Conservation (phyloP, 2,329 filamentous ascomycete species). For the Penicillium sp. region DNA sequence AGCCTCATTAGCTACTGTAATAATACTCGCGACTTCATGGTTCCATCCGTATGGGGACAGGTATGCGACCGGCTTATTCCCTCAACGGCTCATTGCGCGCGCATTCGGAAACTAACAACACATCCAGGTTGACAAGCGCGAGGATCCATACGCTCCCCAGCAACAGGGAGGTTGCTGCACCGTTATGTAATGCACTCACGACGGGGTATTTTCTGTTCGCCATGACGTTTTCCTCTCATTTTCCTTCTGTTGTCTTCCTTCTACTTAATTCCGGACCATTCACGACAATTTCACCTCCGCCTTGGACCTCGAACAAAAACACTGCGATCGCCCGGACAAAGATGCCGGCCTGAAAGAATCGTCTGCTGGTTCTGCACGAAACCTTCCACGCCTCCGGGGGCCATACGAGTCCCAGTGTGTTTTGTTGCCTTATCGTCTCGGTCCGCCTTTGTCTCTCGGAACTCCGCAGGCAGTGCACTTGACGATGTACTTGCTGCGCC, state of each 20-base stretch:
- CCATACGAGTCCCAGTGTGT: constrained; percentile 5
- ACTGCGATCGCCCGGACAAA: constrained; percentile 19
- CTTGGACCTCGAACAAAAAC: constrained; percentile 11
- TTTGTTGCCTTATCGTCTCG: constrained; percentile 3
- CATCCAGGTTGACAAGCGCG: constrained; percentile 75
- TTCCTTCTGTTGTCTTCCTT: constrained; percentile 15
- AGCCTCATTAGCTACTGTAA: constrained; percentile 98
- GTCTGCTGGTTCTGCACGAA: constrained; percentile 26
- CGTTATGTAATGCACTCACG: constrained; percentile 68
- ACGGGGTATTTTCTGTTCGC: constrained; percentile 20
- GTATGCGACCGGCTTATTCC: constrained; percentile 41
- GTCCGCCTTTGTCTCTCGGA: neutral
- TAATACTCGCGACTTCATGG: constrained; percentile 98
- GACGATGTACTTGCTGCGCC: constrained; percentile 19
- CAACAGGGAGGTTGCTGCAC: constrained; percentile 89
- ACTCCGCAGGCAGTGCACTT: constrained; percentile 12
- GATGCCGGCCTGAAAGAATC: constrained; percentile 19
- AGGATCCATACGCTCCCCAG: constrained; percentile 97
- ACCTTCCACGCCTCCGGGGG: constrained; percentile 12
- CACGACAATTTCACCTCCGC: constrained; percentile 12
- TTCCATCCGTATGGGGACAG: constrained; percentile 91
- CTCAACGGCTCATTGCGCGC: constrained; percentile 8
- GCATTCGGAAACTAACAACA: constrained; percentile 15
- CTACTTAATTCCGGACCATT: constrained; percentile 24
- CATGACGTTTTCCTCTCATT: constrained; percentile 24